Evolutionary conservation across 331 rosid genomes (phyloP).

Genomic region (Cydonia oblonga): DNA sequence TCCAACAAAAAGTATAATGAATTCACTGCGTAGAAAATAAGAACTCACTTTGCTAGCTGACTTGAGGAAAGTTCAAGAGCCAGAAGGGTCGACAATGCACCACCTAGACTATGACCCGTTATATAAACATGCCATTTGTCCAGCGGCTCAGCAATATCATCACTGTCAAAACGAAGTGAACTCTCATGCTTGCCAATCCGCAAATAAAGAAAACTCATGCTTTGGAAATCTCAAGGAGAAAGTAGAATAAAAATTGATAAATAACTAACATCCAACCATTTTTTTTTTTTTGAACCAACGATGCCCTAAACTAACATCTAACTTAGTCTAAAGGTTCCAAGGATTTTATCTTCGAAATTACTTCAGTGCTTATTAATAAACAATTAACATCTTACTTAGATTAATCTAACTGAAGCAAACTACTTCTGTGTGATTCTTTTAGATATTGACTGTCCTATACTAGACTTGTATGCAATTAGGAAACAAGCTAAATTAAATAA

Average conservation of each 20-base stretch:
- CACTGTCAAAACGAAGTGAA: conserved; percentile 32
- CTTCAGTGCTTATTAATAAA: not conserved
- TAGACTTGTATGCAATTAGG: not conserved
- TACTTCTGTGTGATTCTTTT: not conserved
- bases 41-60: conserved; percentile 72
- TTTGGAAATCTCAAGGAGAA: not conserved
- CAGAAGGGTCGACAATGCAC: conserved; percentile 91
- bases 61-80: conserved; percentile 90
- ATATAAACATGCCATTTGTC: conserved; percentile 78
- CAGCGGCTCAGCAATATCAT: conserved; percentile 40
- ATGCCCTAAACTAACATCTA: not conserved
- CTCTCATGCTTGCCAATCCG: not conserved
- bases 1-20: conserved; percentile 2
- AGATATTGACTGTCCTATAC: not conserved
- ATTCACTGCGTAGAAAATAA: conserved; percentile 8
- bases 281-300: too few species aligned
- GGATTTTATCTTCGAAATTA: not conserved
- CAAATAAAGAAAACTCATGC: not conserved
- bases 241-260: too few species aligned
- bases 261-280: not conserved
- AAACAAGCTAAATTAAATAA: not conserved
- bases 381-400: not conserved
- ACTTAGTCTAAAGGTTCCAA: not conserved
- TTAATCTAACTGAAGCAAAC: not conserved
- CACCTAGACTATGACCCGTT: conserved; percentile 97